A percentile compares a stretch with the other conserved stretches of the same genome.
These are phyloP conservation scores for Kalmusia sp. DNA, from an alignment of 2,329 filamentous ascomycete genomes.

Conservation along the genomic window DNA sequence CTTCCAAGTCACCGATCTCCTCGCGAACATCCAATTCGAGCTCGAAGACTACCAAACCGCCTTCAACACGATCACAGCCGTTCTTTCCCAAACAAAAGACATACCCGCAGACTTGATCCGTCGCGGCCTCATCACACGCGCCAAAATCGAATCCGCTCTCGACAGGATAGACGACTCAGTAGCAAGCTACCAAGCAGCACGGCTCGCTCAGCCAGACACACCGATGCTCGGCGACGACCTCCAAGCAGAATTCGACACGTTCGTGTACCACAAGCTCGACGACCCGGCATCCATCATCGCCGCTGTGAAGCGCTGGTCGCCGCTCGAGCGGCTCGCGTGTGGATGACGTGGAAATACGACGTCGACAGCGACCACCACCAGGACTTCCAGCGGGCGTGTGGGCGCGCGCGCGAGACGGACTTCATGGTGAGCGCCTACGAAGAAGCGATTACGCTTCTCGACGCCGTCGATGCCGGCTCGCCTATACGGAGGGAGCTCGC, in stretches of 20 bases:
- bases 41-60: not conserved
- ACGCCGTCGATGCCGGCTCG: slow-evolving; percentile 1
- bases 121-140: not conserved
- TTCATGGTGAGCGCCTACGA: not conserved
- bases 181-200: slow-evolving; percentile 3
- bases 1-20: not conserved
- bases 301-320: not conserved
- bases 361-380: not conserved
- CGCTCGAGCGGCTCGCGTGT: slow-evolving; percentile 2
- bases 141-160: not conserved
- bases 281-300: not conserved
- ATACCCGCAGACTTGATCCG: not conserved
- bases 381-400: not conserved
- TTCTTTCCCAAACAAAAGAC: not conserved
- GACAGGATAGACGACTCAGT: not conserved
- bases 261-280: not conserved
- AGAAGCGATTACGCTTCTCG: not conserved
- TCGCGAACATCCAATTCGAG: not conserved
- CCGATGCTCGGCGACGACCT: slow-evolving; percentile 3
- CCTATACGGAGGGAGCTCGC: slow-evolving; percentile 1
- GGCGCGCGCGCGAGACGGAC: not conserved
- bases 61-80: not conserved
- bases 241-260: not conserved
- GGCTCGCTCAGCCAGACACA: slow-evolving; percentile 1
- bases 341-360: slow-evolving; percentile 7